Base-by-base conservation (phyloP, 2,329 filamentous ascomycete species). In the Mycosphaerelloides madeirae region DNA sequence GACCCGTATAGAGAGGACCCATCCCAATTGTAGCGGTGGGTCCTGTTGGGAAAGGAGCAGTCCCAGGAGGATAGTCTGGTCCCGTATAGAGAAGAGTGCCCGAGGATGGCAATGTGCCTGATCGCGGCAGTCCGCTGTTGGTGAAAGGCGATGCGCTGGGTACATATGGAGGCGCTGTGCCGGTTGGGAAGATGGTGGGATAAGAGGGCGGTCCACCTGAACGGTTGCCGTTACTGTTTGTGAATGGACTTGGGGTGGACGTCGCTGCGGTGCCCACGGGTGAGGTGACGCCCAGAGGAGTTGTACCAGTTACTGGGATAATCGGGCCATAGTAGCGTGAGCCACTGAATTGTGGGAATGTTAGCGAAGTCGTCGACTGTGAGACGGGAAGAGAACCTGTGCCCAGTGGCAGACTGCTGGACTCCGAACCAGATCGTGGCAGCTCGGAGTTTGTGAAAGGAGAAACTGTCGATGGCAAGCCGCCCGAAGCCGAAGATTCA, bases 391-490 rank as follows among this genome's bases (percentile, higher is more conserved):
- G 20, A 14, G 20, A 38, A 28, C 22, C 22, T 8, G 36, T 38
- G 7, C n/a, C 18, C 31, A 8, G 31, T 42, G 31, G 40, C 31
- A 38, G 32, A 29, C 35, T 44, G 29, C 31, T 44, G 14, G 29
- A 34, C 34, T 33, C 33, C 3, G 33, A 48, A 13, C 35, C 49
- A 13, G 42, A 48, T 19, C 44, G 31, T 8, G 41, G 36, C 3
- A 20, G 34, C 6, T 38, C 14, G 1, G 40, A 38, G 22, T 46
- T 41, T 12, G 43, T 46, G 37, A 47, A 50, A 19, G 44, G 48
- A 9, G 31, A 22, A 8, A 11, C 25, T 28, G 39, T 31, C 12
- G 39, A 35, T 42, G 39, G 32, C 5, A 42, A 15, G 7, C 16
- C 15, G 18, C 44, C 48, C 11, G 50, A 50, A 11, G 34, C 42